Conservation (phyloP, 768 basidiomycete species). For the Naganishia antarctica region DNA sequence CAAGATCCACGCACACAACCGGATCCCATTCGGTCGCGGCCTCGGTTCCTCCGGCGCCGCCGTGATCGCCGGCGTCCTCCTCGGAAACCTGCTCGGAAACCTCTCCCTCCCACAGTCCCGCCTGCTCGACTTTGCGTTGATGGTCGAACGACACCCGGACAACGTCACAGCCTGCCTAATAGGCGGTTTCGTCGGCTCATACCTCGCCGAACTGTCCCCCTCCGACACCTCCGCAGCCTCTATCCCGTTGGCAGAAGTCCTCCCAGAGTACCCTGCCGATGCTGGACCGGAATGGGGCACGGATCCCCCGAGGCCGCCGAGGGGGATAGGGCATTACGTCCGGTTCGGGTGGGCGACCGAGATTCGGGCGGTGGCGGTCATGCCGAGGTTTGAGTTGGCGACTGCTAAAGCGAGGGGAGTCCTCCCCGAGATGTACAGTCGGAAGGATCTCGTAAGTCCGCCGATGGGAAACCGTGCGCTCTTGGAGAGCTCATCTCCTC, state of each 20-base stretch:
- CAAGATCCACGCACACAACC: slow-evolving; percentile 72
- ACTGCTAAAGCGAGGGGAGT: slow-evolving; percentile 90
- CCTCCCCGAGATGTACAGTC: slow-evolving; percentile 74
- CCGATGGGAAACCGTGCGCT: background rate
- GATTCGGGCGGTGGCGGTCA: slow-evolving; percentile 88
- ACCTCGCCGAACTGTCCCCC: slow-evolving; percentile 80
- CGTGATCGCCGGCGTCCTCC: slow-evolving; percentile 92
- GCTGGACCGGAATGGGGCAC: slow-evolving; percentile 87
- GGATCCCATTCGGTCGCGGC: slow-evolving; percentile 93
- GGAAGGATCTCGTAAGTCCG: slow-evolving; percentile 72
- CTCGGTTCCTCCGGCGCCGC: slow-evolving; percentile 97
- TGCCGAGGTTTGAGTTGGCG: slow-evolving; percentile 90
- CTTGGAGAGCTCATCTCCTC: background rate
- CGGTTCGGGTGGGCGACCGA: slow-evolving; percentile 76
- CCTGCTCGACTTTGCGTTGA: slow-evolving; percentile 89
- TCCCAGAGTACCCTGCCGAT: slow-evolving; percentile 91
- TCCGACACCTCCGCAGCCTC: slow-evolving; percentile 75
- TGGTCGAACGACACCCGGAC: slow-evolving; percentile 99
- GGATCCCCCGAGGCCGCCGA: slow-evolving; percentile 78
- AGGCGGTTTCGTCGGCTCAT: slow-evolving; percentile 94
- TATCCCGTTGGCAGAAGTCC: slow-evolving; percentile 89
- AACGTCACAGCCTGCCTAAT: slow-evolving; percentile 96
- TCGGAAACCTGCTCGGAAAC: slow-evolving; percentile 75
- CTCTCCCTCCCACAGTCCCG: slow-evolving; percentile 66
- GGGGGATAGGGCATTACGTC: slow-evolving; percentile 89